Evolutionary conservation across 305 asterid genomes (phyloP).

Genomic region (Solanum aculeatissimum): DNA sequence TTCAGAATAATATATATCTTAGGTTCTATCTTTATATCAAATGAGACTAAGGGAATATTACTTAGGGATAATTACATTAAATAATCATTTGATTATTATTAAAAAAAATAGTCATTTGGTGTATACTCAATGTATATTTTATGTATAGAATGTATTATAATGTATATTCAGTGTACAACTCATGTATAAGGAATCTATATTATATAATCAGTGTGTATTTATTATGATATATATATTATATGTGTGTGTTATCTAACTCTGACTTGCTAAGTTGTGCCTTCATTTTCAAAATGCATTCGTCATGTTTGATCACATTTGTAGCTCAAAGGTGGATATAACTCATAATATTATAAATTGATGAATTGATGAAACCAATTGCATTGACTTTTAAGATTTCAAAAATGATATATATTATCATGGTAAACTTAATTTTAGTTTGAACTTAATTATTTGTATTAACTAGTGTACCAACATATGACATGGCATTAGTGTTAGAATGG

Average conservation of each 20-base stretch:
- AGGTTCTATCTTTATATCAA: background rate
- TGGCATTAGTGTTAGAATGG: too few species aligned
- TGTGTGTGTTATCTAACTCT: background rate
- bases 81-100: too few species aligned
- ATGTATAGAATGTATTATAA: too few species aligned
- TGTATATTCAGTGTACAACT: too few species aligned
- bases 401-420: background rate
- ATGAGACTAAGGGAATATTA: background rate
- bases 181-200: too few species aligned
- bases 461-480: too few species aligned
- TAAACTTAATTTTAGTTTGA: background rate
- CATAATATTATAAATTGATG: background rate
- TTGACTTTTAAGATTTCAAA: background rate
- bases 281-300: background rate
- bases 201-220: too few species aligned
- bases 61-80: too few species aligned
- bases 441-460: background rate
- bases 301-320: background rate
- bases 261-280: background rate
- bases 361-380: background rate
- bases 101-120: too few species aligned
- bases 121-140: too few species aligned
- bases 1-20: background rate
- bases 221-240: background rate
- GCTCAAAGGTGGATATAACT: background rate